Evolutionary conservation across 2,329 filamentous ascomycete genomes (phyloP), one percentile per base, ranked within the genome.

Genomic region (Stenocarpella maydis): DNA sequence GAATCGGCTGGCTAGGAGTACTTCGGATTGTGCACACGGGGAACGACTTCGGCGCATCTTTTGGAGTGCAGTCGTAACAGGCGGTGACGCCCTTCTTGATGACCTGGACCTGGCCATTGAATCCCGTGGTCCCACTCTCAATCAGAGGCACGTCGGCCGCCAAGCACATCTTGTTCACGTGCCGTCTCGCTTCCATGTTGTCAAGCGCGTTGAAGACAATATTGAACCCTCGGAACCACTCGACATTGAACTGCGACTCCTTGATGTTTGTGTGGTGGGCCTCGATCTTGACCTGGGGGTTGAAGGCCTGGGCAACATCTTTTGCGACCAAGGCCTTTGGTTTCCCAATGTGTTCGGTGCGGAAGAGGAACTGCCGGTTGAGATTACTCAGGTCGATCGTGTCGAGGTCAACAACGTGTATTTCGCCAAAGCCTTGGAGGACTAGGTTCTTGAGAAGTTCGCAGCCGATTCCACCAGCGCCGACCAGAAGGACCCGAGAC

Each of bases 351-450:
- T 99, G 96, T 79, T 98, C 95, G 76, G 95, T 92, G 71, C 95
- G 89, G 80, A 99, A 99, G 58, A 99, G 90, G 77, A 99, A 99
- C 80, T 99, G 96, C 67, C 96, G 92, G 76, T 99, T 99, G 63
- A 99, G 87, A 78, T 99, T 99, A 82, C 94, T 97, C 26, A 99
- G 87, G 78, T 99, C 96, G 82, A 99, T 98, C 1, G 96, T 99
- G 80, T 99, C 96, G 71, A 99, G 92, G 80, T 99, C 96, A 74
- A 99, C 94, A 54, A 98, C 91, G 80, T 97, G 93, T 63, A 98
- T 90, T 82, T 97, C 92, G 73, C 94, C 94, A 75, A 97, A 99
- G 74, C 95, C 95, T 52, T 91, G 92, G 60, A 97, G 90, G 53
- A 95, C 94, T 69, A 99, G 90, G 80, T 98, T 97, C 85, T 99